Evolutionary conservation across 2,329 filamentous ascomycete species (phyloP).

Genomic region (Neopestalotiopsis sp.): DNA sequence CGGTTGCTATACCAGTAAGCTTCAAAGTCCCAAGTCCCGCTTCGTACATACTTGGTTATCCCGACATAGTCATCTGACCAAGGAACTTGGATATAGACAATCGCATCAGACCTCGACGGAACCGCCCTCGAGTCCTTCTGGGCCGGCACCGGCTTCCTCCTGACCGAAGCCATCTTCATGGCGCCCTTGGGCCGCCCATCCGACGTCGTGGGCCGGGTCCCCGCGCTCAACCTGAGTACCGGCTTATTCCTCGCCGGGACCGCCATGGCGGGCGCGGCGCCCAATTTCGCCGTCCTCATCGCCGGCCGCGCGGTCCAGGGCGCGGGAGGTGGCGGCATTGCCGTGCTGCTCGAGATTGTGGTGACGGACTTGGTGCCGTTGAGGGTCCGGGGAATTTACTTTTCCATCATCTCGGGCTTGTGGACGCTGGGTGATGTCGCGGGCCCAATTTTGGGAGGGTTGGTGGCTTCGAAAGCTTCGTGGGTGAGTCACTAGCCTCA

Average conservation of each 20-base stretch:
- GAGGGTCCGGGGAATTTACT: neutral
- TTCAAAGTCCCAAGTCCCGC: too few relatives aligned
- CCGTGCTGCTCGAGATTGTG: slow-evolving; percentile 1
- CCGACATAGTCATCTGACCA: too few relatives aligned
- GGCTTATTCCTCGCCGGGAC: slow-evolving; percentile 3
- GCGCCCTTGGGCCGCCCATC: neutral
- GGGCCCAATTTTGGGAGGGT: neutral
- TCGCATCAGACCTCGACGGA: slow-evolving; percentile 9
- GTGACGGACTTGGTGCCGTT: slow-evolving; percentile 10
- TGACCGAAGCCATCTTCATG: slow-evolving; percentile 15
- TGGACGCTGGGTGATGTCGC: neutral
- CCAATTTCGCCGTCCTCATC: slow-evolving; percentile 1
- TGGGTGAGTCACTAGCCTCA: neutral
- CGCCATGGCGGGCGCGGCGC: neutral
- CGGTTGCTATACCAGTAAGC: slow-evolving; percentile 10
- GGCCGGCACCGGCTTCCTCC: slow-evolving; percentile 9
- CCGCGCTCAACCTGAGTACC: slow-evolving; percentile 5
- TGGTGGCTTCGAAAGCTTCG: neutral
- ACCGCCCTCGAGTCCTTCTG: slow-evolving; percentile 9
- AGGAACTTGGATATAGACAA: neutral
- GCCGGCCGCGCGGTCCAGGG: slow-evolving; percentile 2
- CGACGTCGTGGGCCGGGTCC: neutral
- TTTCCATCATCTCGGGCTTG: slow-evolving; percentile 5
- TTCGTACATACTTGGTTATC: too few relatives aligned
- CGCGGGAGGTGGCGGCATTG: slow-evolving; percentile 6